Conservation (phyloP, 129 eudicot genomes). For the Oenanthe sinensis region DNA sequence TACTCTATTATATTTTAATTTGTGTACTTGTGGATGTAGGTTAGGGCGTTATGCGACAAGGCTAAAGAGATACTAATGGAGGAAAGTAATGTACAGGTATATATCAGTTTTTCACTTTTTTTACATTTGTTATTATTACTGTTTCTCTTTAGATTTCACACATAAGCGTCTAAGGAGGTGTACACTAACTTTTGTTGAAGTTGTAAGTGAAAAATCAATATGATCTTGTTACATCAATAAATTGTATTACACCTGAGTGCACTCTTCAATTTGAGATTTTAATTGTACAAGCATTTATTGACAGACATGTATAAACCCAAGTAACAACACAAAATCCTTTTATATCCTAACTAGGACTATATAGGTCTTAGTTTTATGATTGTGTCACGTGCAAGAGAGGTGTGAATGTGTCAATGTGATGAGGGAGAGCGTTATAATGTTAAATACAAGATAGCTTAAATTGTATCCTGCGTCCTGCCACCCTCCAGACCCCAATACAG, state of each 20-base stretch:
- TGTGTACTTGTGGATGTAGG: slow-evolving; percentile 33
- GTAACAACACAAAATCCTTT: neutral
- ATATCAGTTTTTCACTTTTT: neutral
- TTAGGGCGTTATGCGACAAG: slow-evolving; percentile 66
- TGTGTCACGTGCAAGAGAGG: neutral
- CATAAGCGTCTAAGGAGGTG: neutral
- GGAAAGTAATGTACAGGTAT: slow-evolving; percentile 96
- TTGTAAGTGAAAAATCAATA: neutral
- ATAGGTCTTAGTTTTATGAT: neutral
- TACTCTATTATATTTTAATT: neutral
- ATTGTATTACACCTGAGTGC: neutral
- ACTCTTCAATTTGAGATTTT: neutral
- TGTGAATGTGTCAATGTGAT: too few species aligned
- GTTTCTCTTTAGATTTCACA: neutral
- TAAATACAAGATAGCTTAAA: too few species aligned
- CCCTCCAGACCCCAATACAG: too few species aligned
- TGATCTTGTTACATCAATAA: neutral
- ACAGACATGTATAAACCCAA: neutral
- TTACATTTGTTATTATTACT: neutral
- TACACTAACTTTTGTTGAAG: neutral
- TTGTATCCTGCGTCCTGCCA: too few species aligned
- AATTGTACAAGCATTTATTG: neutral
- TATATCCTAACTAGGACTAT: neutral
- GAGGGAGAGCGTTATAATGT: too few species aligned
- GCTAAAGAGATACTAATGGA: slow-evolving; percentile 85